These are phyloP conservation scores for Isatis lusitanica DNA, from an alignment of 441 rosid genomes.

Conservation along the genomic window DNA sequence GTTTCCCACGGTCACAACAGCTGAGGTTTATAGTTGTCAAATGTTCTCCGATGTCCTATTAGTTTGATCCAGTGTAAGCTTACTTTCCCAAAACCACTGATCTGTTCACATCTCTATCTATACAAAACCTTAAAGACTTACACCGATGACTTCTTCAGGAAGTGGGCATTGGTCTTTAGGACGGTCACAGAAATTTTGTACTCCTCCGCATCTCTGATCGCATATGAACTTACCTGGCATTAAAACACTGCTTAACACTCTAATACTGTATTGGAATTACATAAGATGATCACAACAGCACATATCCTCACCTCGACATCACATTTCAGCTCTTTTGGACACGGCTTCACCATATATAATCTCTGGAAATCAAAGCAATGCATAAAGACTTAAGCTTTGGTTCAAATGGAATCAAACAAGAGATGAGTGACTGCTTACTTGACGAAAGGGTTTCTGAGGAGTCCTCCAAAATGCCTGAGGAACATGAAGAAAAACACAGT, in stretches of 20 bases:
- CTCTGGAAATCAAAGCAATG: constrained; percentile 53
- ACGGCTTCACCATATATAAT: constrained; percentile 86
- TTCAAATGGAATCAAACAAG: neutral
- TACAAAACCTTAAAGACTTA: constrained; percentile 39
- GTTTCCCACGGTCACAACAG: constrained; percentile 87
- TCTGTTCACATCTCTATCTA: neutral
- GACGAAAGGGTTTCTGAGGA: constrained; percentile 92
- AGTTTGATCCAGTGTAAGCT: neutral
- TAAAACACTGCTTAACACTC: neutral
- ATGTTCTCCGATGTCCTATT: constrained; percentile 86
- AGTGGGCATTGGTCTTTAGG: constrained; percentile 74
- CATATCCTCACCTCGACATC: constrained; percentile 76
- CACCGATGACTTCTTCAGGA: constrained; percentile 86
- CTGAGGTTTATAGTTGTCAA: constrained; percentile 76
- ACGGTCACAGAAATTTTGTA: constrained; percentile 82
- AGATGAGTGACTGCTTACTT: constrained; percentile 43
- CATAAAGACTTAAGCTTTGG: neutral
- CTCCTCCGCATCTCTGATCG: constrained; percentile 86
- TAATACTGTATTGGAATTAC: neutral
- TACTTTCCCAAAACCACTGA: neutral
- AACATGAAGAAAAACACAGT: constrained; percentile 11
- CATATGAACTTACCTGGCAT: constrained; percentile 69
- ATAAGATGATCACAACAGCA: neutral
- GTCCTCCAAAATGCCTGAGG: constrained; percentile 85
- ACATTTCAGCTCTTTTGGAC: constrained; percentile 90